Evolutionary conservation across 305 asterid genomes (phyloP), one percentile per base, ranked within the genome.

Genomic region (Fraxinus sp.): DNA sequence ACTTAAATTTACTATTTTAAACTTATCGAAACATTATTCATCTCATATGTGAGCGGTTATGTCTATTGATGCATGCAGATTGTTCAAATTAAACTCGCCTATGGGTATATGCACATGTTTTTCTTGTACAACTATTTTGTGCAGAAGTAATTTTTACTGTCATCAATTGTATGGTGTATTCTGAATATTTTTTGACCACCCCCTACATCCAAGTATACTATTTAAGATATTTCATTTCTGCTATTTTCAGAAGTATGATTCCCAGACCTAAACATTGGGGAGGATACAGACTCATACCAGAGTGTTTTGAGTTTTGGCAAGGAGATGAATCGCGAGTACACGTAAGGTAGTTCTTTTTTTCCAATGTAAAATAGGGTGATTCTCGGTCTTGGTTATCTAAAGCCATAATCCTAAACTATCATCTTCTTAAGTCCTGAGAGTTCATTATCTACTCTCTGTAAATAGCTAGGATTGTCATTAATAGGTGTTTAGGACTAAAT

Each of bases 181-280:
- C 4, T 35, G 16, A 75, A 76, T 11, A 11, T 24, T 16, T 22
- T 16, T 24, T 76, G 1, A 24, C 64, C 9, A 43, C 55, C 55
- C 35, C 36, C 33, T 76, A 36, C 64, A 70, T 49, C 73, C 80
- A 46, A 14, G 79, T 70, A 35, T 52, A 32, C 22, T 83, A 43
- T 41, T 36, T 71, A 41, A 37, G 46, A 77, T 18, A 24, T 80
- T 7, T 73, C 73, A 39, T 74, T 76, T 26, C 62, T 43, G 4
- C 46, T 39, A 62, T 52, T 32, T 57, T 81, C 86, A 88, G 91
- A 80, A 84, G 84, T 16, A 77, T 52, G 24, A 85, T 88, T 75
- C 90, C 92, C 78, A 88, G 86, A 79, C 92, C 92, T 73, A 84
- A 89, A 77, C 79, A 85, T 82, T 89, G 92, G 92, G 91, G 92